Evolutionary conservation across 345 rosid species (phyloP).

Genomic region (Viola odorata): DNA sequence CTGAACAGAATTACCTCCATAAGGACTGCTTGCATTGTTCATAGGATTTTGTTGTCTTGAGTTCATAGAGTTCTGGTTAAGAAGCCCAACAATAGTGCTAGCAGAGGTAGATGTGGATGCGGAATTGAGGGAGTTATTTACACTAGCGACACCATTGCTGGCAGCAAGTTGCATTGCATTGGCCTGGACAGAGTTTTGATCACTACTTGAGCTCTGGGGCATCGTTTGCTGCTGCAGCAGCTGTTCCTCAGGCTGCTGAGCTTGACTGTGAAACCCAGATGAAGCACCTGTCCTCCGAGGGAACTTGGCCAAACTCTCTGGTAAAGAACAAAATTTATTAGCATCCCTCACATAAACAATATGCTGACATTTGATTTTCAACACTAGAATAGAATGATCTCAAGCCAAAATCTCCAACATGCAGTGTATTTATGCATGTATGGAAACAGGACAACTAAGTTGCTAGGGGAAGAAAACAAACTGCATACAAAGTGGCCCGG

Average conservation of each 20-base stretch:
- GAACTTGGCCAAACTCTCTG: conserved; percentile 96
- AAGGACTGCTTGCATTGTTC: conserved; percentile 68
- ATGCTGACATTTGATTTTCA: too few relatives aligned
- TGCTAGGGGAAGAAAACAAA: too few relatives aligned
- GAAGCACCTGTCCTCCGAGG: conserved; percentile 67
- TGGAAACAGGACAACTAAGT: too few relatives aligned
- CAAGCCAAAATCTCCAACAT: too few relatives aligned
- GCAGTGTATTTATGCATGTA: too few relatives aligned
- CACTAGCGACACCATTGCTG: conserved; percentile 44
- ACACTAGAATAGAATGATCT: too few relatives aligned
- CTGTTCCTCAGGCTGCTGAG: conserved; percentile 64
- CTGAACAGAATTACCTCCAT: conserved; percentile 70
- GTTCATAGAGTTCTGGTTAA: conserved; percentile 89
- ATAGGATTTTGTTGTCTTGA: conserved; percentile 67
- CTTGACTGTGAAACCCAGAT: conserved; percentile 45
- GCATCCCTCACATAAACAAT: too few relatives aligned
- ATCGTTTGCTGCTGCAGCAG: conserved; percentile 47
- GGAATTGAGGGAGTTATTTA: conserved; percentile 49
- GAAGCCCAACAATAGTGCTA: conserved; percentile 74
- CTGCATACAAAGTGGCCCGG: too few relatives aligned
- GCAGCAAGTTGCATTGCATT: conserved; percentile 41
- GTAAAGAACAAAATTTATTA: conserved; percentile 5
- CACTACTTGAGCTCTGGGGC: conserved; percentile 41
- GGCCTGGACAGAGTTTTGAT: conserved; percentile 49
- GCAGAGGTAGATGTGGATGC: conserved; percentile 60